Conservation (phyloP, 1,284 basidiomycete genomes). For the Exobasidium cylindrosporum region DNA sequence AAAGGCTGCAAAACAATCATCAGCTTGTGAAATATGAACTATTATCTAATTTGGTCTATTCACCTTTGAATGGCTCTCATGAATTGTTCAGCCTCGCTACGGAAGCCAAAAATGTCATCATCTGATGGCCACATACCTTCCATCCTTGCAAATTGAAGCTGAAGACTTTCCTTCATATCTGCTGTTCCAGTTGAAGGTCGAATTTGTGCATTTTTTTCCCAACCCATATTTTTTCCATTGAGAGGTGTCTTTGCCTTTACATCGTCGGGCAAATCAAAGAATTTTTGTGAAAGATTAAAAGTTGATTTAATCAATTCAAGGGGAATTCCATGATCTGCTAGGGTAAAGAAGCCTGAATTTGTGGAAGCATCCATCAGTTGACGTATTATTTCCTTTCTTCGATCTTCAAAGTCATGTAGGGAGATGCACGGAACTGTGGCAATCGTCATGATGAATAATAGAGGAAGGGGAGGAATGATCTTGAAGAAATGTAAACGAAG, state of each 20-base stretch:
- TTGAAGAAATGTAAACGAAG: no score
- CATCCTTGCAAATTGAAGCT: slow-evolving; percentile 57
- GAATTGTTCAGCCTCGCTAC: slow-evolving; percentile 61
- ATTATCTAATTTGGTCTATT: not conserved
- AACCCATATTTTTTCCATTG: slow-evolving; percentile 59
- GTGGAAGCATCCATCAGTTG: slow-evolving; percentile 36
- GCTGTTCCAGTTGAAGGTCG: slow-evolving; percentile 58
- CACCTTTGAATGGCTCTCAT: slow-evolving; percentile 59
- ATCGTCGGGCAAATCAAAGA: slow-evolving; percentile 62
- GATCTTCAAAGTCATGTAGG: slow-evolving; percentile 33
- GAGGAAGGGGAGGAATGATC: slow-evolving; percentile 13
- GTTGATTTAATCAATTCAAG: slow-evolving; percentile 60
- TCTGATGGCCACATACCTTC: slow-evolving; percentile 64
- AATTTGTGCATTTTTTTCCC: slow-evolving; percentile 56
- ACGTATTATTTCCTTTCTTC: slow-evolving; percentile 36
- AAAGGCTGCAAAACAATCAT: slow-evolving; percentile 47
- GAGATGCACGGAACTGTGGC: slow-evolving; percentile 36
- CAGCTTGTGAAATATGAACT: not conserved
- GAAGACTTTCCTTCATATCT: slow-evolving; percentile 58
- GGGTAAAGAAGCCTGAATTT: slow-evolving; percentile 47
- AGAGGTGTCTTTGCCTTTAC: slow-evolving; percentile 63
- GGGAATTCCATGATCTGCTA: slow-evolving; percentile 58
- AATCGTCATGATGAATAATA: slow-evolving; percentile 21
- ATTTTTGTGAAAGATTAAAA: slow-evolving; percentile 62
- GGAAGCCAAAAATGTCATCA: slow-evolving; percentile 62